Evolutionary conservation across 1,139 yeast species (phyloP).

Genomic region (Candida pseudocylindracea): DNA sequence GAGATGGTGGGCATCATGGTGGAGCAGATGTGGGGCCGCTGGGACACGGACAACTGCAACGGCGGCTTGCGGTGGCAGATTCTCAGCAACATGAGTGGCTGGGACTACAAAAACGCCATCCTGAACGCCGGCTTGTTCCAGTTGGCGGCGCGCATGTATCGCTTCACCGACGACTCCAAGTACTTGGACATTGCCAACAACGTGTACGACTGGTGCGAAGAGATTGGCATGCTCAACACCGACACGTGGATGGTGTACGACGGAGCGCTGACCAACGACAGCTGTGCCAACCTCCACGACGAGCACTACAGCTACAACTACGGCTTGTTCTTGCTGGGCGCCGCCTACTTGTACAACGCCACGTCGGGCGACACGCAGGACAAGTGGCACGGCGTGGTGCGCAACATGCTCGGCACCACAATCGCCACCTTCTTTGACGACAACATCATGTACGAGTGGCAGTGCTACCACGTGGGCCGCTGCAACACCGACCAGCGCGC

Average conservation of each 20-base stretch:
- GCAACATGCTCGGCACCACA: neutral
- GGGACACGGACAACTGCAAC: neutral
- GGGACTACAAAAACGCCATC: constrained; percentile 1
- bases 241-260: constrained; percentile 8
- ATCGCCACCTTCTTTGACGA: neutral
- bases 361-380: neutral
- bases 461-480: neutral
- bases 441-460: neutral
- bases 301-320: constrained; percentile 1
- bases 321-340: constrained; percentile 1
- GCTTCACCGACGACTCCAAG: neutral
- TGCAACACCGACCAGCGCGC: constrained; percentile 1
- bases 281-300: neutral
- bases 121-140: constrained; percentile 1
- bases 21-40: neutral
- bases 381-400: neutral
- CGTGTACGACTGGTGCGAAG: neutral
- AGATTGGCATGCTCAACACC: constrained; percentile 4
- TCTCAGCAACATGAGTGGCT: neutral
- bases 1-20: no score
- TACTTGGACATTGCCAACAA: constrained; percentile 1
- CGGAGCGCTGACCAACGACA: neutral
- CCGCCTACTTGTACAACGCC: constrained; percentile 1
- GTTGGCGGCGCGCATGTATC: neutral
- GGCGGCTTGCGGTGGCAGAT: constrained; percentile 1